These are phyloP conservation scores for Phytopythium kandeliae DNA, from an alignment of 352 stramenopile genomes.

Conservation along the genomic window DNA sequence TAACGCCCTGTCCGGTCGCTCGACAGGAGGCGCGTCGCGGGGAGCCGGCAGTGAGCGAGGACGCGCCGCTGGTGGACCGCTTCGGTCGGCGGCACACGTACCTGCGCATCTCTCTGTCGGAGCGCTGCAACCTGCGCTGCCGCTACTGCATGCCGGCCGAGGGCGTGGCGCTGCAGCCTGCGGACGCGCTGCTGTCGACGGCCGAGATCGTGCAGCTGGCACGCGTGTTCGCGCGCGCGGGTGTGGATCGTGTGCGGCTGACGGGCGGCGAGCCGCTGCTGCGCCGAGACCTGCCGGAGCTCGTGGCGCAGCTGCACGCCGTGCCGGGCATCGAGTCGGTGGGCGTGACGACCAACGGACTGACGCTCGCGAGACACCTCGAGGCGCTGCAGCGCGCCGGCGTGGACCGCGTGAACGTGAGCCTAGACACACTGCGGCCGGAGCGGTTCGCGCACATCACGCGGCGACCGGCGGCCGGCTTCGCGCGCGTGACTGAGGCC, in stretches of 20 bases:
- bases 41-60: constrained; percentile 5
- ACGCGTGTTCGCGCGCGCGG: constrained; percentile 82
- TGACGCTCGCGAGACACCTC: constrained; percentile 87
- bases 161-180: constrained; percentile 84
- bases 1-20: not conserved
- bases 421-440: constrained; percentile 92
- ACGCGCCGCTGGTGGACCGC: constrained; percentile 58
- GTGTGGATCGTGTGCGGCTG: constrained; percentile 92
- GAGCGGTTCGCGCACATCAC: constrained; percentile 93
- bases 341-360: constrained; percentile 96
- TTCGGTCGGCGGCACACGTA: constrained; percentile 93
- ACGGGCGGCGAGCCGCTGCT: constrained; percentile 93
- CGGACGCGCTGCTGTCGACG: constrained; percentile 75
- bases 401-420: constrained; percentile 92
- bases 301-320: constrained; percentile 40
- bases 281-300: constrained; percentile 43
- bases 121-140: constrained; percentile 96
- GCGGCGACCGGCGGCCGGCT: constrained; percentile 69
- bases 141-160: constrained; percentile 97
- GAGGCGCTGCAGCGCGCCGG: constrained; percentile 72
- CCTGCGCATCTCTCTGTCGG: constrained; percentile 93
- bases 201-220: constrained; percentile 91
- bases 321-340: constrained; percentile 78
- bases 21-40: constrained; percentile 2
- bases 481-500: constrained; percentile 76